Base-by-base conservation (phyloP, 257 asterid species). In the Solanum etuberosum region DNA sequence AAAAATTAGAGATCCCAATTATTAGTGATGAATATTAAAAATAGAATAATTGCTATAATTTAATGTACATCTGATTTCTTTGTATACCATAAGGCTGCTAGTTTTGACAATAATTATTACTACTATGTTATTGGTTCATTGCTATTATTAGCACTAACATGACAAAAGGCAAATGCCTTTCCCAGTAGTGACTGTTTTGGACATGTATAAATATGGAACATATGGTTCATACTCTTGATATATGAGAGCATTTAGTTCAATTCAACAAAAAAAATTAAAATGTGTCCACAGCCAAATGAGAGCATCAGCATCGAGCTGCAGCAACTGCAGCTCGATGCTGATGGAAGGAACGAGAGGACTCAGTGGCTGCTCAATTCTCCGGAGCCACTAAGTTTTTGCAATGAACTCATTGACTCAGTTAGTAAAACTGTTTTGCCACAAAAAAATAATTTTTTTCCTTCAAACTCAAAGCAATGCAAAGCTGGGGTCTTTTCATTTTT, bases 351-450 rank as follows among this genome's bases (percentile, higher is more conserved):
- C 5, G 96, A 94, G 90, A 90, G 98, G 88, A 87, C 94, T 2
- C 91, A 88, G 18, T 92, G 94, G 97, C 88, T 94, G 70, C 92
- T 94, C 15, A 90, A 87, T 88, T 92, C 98, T 11, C 94, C 96
- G 8, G 91, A 91, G 73, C 97, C 98, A 1, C 98, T 97, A 16
- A 68, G 91, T 38, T 85, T 90, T 0, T 92, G 92, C 92, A 92
- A 65, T 5, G 77, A 93, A 3, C 81, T 94, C 80, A 51, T 83
- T 57, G 83, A 54, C 87, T 90, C 96, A 37, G 43, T 94, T 2
- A 93, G 67, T 46, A 86, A 89, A 31, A 54, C 87, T 12, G 48
- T 94, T 86, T 46, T 87, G 29, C 93, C 93, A 48, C 86, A 21
- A 23, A 57, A 86, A 10, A 59, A 70, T 27, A 63, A 31, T 4